Conservation (phyloP, 352 stramenopile genomes). For the Phytophthora chlamydospora region DNA sequence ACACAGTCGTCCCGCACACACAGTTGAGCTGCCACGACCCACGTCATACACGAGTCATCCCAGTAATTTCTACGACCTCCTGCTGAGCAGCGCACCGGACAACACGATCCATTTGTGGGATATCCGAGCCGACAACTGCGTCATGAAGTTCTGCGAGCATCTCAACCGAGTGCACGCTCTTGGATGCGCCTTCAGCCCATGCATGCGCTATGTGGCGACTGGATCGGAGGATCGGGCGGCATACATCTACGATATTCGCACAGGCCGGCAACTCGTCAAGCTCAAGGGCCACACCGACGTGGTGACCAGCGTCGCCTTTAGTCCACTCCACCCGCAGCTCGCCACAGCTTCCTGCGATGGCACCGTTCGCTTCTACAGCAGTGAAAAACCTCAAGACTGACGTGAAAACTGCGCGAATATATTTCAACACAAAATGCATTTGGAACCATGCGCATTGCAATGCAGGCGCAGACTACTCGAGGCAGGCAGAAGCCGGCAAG, state of each 20-base stretch:
- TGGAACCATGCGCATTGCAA: conserved; percentile 35
- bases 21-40: conserved; percentile 66
- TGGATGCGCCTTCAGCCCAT: conserved; percentile 83
- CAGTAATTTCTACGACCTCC: conserved; percentile 84
- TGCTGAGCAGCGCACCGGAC: conserved; percentile 76
- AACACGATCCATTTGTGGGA: conserved; percentile 86
- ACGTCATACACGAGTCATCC: conserved; percentile 75
- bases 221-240: conserved; percentile 84
- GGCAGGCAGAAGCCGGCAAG: conserved; percentile 34
- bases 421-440: conserved; percentile 54
- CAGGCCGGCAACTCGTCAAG: conserved; percentile 58
- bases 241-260: conserved; percentile 91
- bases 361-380: conserved; percentile 64
- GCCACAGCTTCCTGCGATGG: conserved; percentile 83
- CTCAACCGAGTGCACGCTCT: conserved; percentile 83
- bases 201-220: conserved; percentile 90
- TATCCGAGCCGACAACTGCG: conserved; percentile 84
- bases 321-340: conserved; percentile 80
- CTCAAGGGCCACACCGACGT: conserved; percentile 76
- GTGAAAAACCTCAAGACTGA: conserved; percentile 3
- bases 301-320: conserved; percentile 82
- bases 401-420: conserved; percentile 39
- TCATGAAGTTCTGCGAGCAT: conserved; percentile 87
- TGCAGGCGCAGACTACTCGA: conserved; percentile 32
- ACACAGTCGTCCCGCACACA: conserved; percentile 66